A percentile compares a stretch with the other conserved stretches of the same genome.
phyloP scores from a whole-genome alignment of 1,284 basidiomycete species.

The Malassezia psittaci region DNA sequence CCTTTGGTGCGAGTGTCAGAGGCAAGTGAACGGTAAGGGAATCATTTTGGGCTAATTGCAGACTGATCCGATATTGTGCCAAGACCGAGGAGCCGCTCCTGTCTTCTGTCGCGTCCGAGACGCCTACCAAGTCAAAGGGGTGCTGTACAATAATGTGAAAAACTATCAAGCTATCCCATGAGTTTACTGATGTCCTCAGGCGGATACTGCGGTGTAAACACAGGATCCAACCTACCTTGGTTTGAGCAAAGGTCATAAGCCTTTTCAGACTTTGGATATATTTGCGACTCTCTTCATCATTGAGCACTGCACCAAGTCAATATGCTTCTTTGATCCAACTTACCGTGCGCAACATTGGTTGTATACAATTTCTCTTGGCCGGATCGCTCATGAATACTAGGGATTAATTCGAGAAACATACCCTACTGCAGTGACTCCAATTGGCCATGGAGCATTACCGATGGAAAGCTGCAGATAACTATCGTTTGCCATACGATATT shows the following conservation, averaged over 20 bases:
- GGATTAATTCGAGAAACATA: constrained; percentile 43
- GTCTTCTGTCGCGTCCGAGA: not conserved
- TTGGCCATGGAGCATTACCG: constrained; percentile 98
- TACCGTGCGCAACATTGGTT: constrained; percentile 79
- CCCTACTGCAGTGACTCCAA: constrained; percentile 98
- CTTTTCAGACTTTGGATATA: constrained; percentile 97
- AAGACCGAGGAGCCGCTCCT: not conserved
- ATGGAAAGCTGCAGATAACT: constrained; percentile 92
- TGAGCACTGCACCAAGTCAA: constrained; percentile 57
- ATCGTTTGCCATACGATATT: constrained; percentile 91
- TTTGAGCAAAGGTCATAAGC: constrained; percentile 49
- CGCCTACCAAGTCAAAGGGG: not conserved
- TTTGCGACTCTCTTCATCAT: constrained; percentile 96
- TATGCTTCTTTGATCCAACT: not conserved
- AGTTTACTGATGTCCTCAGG: constrained; percentile 14
- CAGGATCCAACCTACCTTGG: constrained; percentile 10
- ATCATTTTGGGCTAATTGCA: not conserved
- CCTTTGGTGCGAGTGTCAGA: not conserved
- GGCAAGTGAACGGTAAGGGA: constrained; percentile 5
- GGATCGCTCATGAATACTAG: constrained; percentile 89
- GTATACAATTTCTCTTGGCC: constrained; percentile 93
- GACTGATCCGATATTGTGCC: constrained; percentile 7
- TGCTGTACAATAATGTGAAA: not conserved
- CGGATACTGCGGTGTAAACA: constrained; percentile 10
- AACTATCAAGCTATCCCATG: constrained; percentile 10